Evolutionary conservation across 2,329 filamentous ascomycete species (phyloP), one percentile per base, ranked within the genome.

Genomic region (Alternaria tenuissima): DNA sequence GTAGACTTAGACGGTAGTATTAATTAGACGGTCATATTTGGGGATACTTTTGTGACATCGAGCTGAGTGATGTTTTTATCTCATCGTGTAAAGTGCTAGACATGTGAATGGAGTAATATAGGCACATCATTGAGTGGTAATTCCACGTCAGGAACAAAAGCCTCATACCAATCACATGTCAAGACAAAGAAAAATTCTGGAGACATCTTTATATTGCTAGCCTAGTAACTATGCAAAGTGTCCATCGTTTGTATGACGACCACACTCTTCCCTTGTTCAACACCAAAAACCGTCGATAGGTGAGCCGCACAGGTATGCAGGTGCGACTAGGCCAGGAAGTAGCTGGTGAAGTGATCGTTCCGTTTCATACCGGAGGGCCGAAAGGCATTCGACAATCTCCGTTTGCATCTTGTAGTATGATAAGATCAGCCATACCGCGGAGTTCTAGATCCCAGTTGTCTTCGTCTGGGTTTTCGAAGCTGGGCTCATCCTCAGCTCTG

Each of bases 31-130:
- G 12, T 24, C 6, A 16, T 24, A 3, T 12, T 1, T 24, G 5
- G 3, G 3, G 5, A 24, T 1, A 8, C 1, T 2, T 7, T 32
- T 5, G 14, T 22, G 11, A 12, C 9, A 8, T 8, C 0, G 12
- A 24, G 6, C 12, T 24, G 1, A 42, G 12, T 3, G 3, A 7
- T 16, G 4, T 24, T 12, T 7, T 3, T 5, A 3, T 22, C 11
- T 22, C 4, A 7, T 41, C 5, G 2, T 12, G 7, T 3, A 16
- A 9, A 16, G 28, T 48, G 18, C 7, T 22, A 7, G 7, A 2
- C 3, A 7, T 42, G 11, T 9, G 2, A 24, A 7, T 7, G 4
- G 20, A 4, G 14, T 16, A 8, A 4, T 24, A 42, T 16, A 12
- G 0, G 3, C 11, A 7, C 16, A 8, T 5, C 7, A 4, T 20